A percentile compares a stretch with the other conserved stretches of the same genome.
Evolutionary conservation across 2,329 filamentous ascomycete genomes (phyloP).

Genomic region (Zelopaecilomyces penicillatus): DNA sequence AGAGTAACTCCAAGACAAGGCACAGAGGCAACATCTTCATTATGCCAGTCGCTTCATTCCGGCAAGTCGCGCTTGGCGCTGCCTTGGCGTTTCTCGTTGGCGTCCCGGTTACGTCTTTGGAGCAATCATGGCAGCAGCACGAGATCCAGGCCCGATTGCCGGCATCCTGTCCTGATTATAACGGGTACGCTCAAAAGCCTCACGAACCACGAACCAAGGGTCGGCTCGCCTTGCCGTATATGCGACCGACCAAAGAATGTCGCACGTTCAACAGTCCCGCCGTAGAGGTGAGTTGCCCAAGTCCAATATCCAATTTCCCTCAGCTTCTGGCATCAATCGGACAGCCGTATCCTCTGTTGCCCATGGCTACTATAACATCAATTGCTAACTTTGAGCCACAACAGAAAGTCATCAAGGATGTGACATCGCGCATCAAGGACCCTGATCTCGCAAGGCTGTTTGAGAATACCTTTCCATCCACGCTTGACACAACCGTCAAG

Average conservation of each 20-base stretch:
- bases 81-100: too few species aligned
- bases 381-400: neutral
- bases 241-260: slow-evolving; percentile 18
- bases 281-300: slow-evolving; percentile 14
- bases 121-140: slow-evolving; percentile 4
- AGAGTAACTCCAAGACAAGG: too few species aligned
- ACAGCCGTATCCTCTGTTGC: too few species aligned
- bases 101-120: too few species aligned
- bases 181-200: slow-evolving; percentile 12
- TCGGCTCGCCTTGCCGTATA: slow-evolving; percentile 15
- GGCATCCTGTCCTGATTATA: slow-evolving; percentile 17
- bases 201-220: slow-evolving; percentile 16
- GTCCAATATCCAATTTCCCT: too few species aligned
- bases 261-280: slow-evolving; percentile 19
- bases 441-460: slow-evolving; percentile 70
- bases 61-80: too few species aligned
- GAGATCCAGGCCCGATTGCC: slow-evolving; percentile 10
- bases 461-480: slow-evolving; percentile 77
- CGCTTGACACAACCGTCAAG: slow-evolving; percentile 70
- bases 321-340: too few species aligned
- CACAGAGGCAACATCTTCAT: too few species aligned
- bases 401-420: slow-evolving; percentile 21
- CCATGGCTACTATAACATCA: too few species aligned
- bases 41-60: too few species aligned
- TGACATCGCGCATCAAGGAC: slow-evolving; percentile 33